Conservation (phyloP, 495 filamentous ascomycete species). For the Hypoxylon lienhwacheense region DNA sequence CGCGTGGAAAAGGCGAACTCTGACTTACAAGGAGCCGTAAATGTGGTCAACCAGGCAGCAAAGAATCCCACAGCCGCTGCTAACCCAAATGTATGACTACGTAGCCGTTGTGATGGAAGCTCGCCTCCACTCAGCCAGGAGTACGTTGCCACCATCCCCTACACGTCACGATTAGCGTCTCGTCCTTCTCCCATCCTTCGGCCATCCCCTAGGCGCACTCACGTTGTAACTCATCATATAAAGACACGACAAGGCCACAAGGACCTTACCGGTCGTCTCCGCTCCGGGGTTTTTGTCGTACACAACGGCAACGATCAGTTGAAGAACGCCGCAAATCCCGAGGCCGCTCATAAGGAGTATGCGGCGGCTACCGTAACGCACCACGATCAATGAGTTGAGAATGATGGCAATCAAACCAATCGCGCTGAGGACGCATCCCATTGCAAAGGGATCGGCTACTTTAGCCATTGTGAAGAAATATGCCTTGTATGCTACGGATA, state of each 20-base stretch:
- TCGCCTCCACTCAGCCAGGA: conserved; percentile 56
- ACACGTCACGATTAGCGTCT: conserved; percentile 31
- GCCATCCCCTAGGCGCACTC: conserved; percentile 26
- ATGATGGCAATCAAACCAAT: conserved; percentile 52
- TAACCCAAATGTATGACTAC: conserved; percentile 51
- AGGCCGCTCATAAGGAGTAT: conserved; percentile 50
- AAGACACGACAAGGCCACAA: conserved; percentile 50
- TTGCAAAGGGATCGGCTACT: conserved; percentile 53
- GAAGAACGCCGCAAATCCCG: conserved; percentile 47
- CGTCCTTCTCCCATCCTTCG: conserved; percentile 16
- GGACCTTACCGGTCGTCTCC: conserved; percentile 43
- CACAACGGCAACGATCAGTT: conserved; percentile 50
- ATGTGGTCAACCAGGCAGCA: conserved; percentile 53
- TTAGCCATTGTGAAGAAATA: conserved; percentile 61
- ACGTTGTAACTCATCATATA: conserved; percentile 55
- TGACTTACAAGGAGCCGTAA: conserved; percentile 49
- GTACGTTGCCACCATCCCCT: conserved; percentile 48
- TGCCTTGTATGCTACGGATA: conserved; percentile 49
- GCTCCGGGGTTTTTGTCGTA: conserved; percentile 50
- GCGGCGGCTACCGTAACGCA: conserved; percentile 49
- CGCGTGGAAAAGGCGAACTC: no score
- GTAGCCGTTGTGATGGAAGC: conserved; percentile 47
- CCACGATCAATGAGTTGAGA: conserved; percentile 50
- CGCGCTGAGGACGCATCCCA: conserved; percentile 51
- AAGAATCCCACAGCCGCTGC: conserved; percentile 47